Percentiles rank a stretch among this genome's conserved stretches.
These are phyloP conservation scores for Davidsoniella australis DNA, from an alignment of 2,329 filamentous ascomycete species.

Conservation along the genomic window DNA sequence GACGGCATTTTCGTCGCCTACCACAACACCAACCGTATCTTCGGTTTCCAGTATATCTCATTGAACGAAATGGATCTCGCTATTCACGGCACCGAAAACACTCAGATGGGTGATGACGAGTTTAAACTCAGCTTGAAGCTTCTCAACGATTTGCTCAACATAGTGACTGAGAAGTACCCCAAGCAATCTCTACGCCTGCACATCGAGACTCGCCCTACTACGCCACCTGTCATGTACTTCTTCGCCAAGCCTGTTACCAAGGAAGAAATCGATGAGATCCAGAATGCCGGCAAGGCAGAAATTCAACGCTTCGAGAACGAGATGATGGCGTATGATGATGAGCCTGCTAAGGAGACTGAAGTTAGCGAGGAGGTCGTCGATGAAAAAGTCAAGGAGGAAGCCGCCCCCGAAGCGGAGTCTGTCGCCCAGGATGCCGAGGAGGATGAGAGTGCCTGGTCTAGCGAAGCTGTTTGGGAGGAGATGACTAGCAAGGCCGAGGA, in stretches of 20 bases:
- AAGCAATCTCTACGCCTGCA: constrained; percentile 60
- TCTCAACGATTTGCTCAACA: constrained; percentile 63
- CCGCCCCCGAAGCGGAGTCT: constrained; percentile 12
- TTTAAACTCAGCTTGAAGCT: constrained; percentile 68
- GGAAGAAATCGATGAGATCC: constrained; percentile 55
- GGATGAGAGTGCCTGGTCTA: constrained; percentile 13
- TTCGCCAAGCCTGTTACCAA: constrained; percentile 73
- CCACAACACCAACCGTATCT: constrained; percentile 88
- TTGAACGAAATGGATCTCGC: constrained; percentile 76
- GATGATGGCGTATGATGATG: constrained; percentile 34
- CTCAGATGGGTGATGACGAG: constrained; percentile 58
- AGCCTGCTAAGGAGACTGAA: constrained; percentile 13
- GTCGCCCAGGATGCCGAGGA: constrained; percentile 16
- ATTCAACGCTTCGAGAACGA: constrained; percentile 52
- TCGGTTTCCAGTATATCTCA: constrained; percentile 90
- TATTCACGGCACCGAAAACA: constrained; percentile 61
- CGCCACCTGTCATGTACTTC: constrained; percentile 60
- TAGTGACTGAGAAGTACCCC: constrained; percentile 59
- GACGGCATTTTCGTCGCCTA: constrained; percentile 95
- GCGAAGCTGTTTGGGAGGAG: constrained; percentile 32
- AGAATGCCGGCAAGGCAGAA: constrained; percentile 45
- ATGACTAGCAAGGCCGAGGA: constrained; percentile 38
- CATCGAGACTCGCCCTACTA: constrained; percentile 54
- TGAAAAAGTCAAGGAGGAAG: constrained; percentile 11
- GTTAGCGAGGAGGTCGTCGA: constrained; percentile 11